A percentile compares a stretch with the other conserved stretches of the same genome.
phyloP scores from a whole-genome alignment of 306 rosid species.

The Trifolium pratense region DNA sequence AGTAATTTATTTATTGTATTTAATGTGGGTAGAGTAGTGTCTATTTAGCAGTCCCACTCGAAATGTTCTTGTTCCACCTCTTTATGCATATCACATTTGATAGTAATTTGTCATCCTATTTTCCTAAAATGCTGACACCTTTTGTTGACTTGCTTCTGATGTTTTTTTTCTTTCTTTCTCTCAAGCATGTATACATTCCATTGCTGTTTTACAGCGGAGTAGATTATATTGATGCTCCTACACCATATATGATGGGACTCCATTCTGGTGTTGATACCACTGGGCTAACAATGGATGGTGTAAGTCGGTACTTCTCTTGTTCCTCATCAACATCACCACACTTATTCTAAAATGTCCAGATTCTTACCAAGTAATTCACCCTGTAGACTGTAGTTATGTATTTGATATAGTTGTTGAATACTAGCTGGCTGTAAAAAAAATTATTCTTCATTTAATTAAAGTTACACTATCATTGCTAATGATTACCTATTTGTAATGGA shows the following conservation, averaged over 20 bases:
- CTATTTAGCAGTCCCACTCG: slow-evolving; percentile 5
- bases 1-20: neutral
- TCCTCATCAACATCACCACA: slow-evolving; percentile 9
- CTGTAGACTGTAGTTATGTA: slow-evolving; percentile 9
- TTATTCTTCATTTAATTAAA: slow-evolving; percentile 26
- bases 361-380: slow-evolving; percentile 18
- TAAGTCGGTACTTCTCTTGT: slow-evolving; percentile 55
- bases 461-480: slow-evolving; percentile 16
- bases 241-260: slow-evolving; percentile 99
- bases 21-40: neutral
- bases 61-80: slow-evolving; percentile 10
- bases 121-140: slow-evolving; percentile 37
- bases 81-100: slow-evolving; percentile 31
- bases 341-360: slow-evolving; percentile 28
- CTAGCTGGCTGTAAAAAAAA: slow-evolving; percentile 10
- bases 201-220: slow-evolving; percentile 99
- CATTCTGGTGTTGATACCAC: slow-evolving; percentile 95
- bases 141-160: slow-evolving; percentile 52
- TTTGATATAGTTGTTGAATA: slow-evolving; percentile 27
- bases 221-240: slow-evolving; percentile 99
- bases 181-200: slow-evolving; percentile 99
- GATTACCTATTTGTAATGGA: slow-evolving; percentile 13
- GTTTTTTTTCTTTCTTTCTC: slow-evolving; percentile 36
- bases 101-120: slow-evolving; percentile 26
- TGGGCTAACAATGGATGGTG: slow-evolving; percentile 83